These are phyloP conservation scores for Rubia tinctorum DNA, from an alignment of 305 asterid genomes.

Conservation along the genomic window DNA sequence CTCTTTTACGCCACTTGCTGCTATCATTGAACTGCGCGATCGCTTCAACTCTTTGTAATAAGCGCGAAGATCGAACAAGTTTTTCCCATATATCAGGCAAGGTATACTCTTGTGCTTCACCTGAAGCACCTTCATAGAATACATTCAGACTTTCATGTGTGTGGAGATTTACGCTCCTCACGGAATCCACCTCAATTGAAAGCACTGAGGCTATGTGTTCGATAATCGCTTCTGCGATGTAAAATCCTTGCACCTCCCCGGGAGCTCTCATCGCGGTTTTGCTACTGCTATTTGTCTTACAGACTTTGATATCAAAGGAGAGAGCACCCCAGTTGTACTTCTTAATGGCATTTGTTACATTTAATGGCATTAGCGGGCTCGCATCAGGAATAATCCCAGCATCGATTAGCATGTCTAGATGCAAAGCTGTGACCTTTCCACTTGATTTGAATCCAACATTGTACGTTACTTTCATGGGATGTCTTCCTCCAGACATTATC, in stretches of 20 bases:
- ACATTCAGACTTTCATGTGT: slow-evolving; percentile 41
- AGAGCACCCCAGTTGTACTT: slow-evolving; percentile 73
- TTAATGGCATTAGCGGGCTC: slow-evolving; percentile 59
- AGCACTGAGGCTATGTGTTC: slow-evolving; percentile 64
- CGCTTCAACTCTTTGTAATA: slow-evolving; percentile 28
- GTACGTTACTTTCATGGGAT: slow-evolving; percentile 79
- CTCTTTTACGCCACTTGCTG: slow-evolving; percentile 53
- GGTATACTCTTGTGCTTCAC: slow-evolving; percentile 45
- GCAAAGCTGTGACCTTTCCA: slow-evolving; percentile 75
- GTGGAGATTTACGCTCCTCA: slow-evolving; percentile 54
- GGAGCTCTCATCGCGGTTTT: slow-evolving; percentile 81
- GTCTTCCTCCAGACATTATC: slow-evolving; percentile 77
- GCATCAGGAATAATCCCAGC: slow-evolving; percentile 56
- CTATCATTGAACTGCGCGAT: slow-evolving; percentile 38
- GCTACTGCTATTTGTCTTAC: slow-evolving; percentile 66
- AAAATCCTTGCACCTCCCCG: slow-evolving; percentile 74
- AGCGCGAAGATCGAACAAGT: slow-evolving; percentile 40
- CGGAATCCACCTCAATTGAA: slow-evolving; percentile 45
- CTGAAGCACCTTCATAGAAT: slow-evolving; percentile 40
- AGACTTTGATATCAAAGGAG: slow-evolving; percentile 58
- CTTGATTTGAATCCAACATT: slow-evolving; percentile 61
- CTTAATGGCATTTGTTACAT: slow-evolving; percentile 38
- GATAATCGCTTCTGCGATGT: slow-evolving; percentile 65
- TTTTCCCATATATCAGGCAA: slow-evolving; percentile 60
- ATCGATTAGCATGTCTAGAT: slow-evolving; percentile 54